Evolutionary conservation across 139 green algal species (phyloP), one percentile per base, ranked within the genome.

Genomic region (Chlorella vulgaris): DNA sequence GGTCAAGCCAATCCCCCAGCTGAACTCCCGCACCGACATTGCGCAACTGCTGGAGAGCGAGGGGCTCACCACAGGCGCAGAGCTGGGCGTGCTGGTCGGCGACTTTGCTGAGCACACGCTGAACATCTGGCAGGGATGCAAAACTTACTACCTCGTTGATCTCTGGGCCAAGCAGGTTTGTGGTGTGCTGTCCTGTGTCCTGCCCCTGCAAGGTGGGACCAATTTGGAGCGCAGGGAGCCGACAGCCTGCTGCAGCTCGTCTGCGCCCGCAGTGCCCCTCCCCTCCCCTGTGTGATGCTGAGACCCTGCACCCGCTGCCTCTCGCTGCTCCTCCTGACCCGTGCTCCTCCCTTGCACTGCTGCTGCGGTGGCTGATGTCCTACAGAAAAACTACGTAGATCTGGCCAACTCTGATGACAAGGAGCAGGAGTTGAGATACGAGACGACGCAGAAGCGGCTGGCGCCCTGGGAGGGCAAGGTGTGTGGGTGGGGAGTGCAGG

Each of bases 311-410:
- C n/a, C 47, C 10, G 47, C 47, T 15, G 15, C 47, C 47, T 15
- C 47, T 24, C 47, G 13, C 47, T 55, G 47, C 47, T 15, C 10
- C 47, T 15, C 47, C 55, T n/a, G 18, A 65, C 18, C 55, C 55
- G n/a, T 65, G 18, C 21, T 31, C 15, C 10, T 58, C 15, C 47
- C 47, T 58, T 58, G 47, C 10, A 24, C 13, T 58, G 47, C 19
- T 36, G 18, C 42, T 84, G 26, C n/a, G 66, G 78, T 33, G 79
- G 79, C 33, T 3, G 78, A 3, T 84, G 4, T 26, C 38, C 67
- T 69, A 26, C 80, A 84, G 76, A 68, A 69, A 31, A 80, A 84
- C 55, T 84, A 84, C 42, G 31, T 73, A 21, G 80, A 84, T 28
- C 4, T 70, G 13, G 67, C 66, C 19, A 84, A 84, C 35, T 29